Evolutionary conservation across 2,329 filamentous ascomycete genomes (phyloP), one percentile per base, ranked within the genome.

Genomic region (Pestalotiopsis sp.): DNA sequence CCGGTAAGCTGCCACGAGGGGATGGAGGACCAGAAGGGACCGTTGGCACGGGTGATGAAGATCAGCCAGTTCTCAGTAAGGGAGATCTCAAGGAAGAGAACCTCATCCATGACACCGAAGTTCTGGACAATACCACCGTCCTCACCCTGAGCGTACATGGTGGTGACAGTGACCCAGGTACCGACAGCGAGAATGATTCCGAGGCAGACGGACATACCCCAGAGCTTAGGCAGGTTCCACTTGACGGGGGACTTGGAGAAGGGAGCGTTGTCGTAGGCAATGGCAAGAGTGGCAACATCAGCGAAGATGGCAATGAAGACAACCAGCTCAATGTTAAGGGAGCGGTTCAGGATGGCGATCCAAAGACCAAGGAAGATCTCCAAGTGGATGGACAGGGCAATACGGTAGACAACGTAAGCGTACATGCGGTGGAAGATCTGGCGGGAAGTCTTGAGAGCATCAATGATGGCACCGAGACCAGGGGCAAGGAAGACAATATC

Each of bases 371-470:
- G 88, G 87, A 94, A 97, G 80, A 97, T 93, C 84, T 96, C 93
- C 78, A 97, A 87, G 81, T 97, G 94, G 73, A 97, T 90, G 17
- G 94, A 97, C 77, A 97, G 85, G 63, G 94, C 94, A 77, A 97
- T 97, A 88, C 94, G 93, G 86, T 97, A 97, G 77, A 97, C 92
- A 73, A 97, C 93, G 85, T 97, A 97, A 70, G 94, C 92, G 84
- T 97, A 96, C 94, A 97, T 97, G 77, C 94, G 93, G 85, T 97
- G 94, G 87, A 97, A 97, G 81, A 97, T 97, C 82, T 97, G 94
- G 77, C 94, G 93, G 39, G 93, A 95, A 73, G 93, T 97, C 86
- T 97, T 97, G 75, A 97, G 88, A 70, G 94, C 93, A 80, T 97
- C 93, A 76, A 97, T 97, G 81, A 97, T 97, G 72, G 94, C 93